A percentile compares a stretch with the other conserved stretches of the same genome.
phyloP scores from a whole-genome alignment of 306 rosid species.

The Acacia crassicarpa region DNA sequence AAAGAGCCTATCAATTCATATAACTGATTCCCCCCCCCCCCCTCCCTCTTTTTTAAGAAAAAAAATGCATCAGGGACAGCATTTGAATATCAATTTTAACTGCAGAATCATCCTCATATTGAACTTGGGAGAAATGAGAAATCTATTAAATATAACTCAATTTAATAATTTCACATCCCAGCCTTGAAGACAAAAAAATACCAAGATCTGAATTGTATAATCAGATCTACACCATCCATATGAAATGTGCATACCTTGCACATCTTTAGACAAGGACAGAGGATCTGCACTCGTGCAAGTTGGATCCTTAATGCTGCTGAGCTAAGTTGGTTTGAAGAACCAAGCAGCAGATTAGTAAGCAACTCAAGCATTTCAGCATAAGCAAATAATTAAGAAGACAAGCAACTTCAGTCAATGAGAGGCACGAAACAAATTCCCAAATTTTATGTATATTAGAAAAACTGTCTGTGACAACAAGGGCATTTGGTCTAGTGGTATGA shows the following conservation, averaged over 20 bases:
- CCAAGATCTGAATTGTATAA: background rate
- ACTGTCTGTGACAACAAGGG: background rate
- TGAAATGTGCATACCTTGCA: too few relatives aligned
- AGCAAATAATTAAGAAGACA: background rate
- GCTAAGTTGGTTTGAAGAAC: background rate
- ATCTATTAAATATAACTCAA: too few relatives aligned
- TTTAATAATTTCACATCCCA: too few relatives aligned
- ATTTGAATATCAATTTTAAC: too few relatives aligned
- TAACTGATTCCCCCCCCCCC: too few relatives aligned
- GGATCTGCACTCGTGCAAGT: too few relatives aligned
- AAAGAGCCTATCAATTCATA: background rate
- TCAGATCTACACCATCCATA: background rate
- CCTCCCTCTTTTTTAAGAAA: too few relatives aligned
- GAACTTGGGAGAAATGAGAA: too few relatives aligned
- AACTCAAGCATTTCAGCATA: background rate
- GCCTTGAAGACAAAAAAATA: background rate
- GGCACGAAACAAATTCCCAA: background rate
- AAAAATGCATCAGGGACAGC: too few relatives aligned
- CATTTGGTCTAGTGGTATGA: slow-evolving; percentile 2
- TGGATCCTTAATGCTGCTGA: background rate
- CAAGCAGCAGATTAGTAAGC: background rate
- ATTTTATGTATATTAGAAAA: background rate
- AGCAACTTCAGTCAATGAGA: background rate
- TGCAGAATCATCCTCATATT: too few relatives aligned
- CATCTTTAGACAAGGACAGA: too few relatives aligned